A percentile compares a stretch with the other conserved stretches of the same genome.
phyloP scores from a whole-genome alignment of 2,329 filamentous ascomycete species.

The Rhynchosporium agropyri region DNA sequence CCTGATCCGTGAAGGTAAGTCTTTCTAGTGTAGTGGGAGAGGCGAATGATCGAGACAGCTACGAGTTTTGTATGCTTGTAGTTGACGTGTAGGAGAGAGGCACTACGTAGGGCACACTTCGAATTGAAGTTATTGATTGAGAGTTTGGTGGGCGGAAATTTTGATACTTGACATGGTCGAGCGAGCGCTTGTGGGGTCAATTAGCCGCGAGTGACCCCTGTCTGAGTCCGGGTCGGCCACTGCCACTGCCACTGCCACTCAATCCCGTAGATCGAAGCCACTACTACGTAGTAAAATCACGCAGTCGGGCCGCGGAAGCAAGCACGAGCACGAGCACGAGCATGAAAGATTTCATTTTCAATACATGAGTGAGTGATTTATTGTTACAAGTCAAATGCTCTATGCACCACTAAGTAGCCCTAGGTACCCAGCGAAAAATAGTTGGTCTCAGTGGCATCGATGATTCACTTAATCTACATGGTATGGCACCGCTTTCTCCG shows the following conservation, averaged over 20 bases:
- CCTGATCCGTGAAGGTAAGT: constrained; percentile 16
- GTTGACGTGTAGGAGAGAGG: neutral
- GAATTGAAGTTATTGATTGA: neutral
- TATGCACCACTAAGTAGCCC: neutral
- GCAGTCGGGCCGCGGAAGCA: neutral
- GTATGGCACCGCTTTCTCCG: no score
- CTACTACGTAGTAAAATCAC: constrained; percentile 9
- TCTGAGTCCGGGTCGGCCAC: neutral
- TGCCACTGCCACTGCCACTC: neutral
- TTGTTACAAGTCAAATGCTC: neutral
- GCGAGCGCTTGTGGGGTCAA: neutral
- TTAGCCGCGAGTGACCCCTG: constrained; percentile 4
- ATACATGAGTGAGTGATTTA: constrained; percentile 14
- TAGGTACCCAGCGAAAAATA: no score
- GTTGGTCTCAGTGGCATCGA: no score
- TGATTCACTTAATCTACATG: no score
- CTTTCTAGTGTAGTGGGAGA: constrained; percentile 3
- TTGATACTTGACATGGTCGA: neutral
- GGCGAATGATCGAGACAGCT: constrained; percentile 11
- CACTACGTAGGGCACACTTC: neutral
- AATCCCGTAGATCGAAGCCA: neutral
- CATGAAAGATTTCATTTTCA: no score
- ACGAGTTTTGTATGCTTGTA: neutral
- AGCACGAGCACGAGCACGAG: neutral
- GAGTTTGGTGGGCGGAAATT: neutral